Percentiles rank a stretch among this genome's conserved stretches.
Conservation (phyloP, 225 moss, liverwort and hornwort genomes). For the Sphagnum contortum region DNA sequence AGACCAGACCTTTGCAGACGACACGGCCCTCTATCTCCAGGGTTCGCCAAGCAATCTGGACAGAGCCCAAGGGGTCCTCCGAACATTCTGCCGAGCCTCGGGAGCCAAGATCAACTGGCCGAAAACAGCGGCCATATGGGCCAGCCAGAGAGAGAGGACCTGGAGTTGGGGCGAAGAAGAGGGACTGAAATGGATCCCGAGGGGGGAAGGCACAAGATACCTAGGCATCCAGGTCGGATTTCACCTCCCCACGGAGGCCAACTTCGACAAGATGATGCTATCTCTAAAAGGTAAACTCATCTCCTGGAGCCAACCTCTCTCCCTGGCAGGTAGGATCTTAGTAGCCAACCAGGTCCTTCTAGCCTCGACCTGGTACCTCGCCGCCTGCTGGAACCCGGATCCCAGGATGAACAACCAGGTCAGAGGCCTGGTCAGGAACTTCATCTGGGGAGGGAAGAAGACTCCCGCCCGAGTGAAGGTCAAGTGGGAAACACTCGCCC, state of each 20-base stretch:
- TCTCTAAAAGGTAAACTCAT: neutral
- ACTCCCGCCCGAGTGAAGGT: neutral
- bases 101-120: neutral
- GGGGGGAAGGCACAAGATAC: neutral
- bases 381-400: neutral
- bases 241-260: neutral
- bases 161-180: neutral
- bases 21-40: neutral
- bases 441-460: no score
- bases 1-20: neutral
- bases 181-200: neutral
- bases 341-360: no score
- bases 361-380: no score
- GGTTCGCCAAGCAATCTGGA: neutral
- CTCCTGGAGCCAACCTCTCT: neutral
- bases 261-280: neutral
- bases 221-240: neutral
- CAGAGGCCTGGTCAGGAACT: no score
- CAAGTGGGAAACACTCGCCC: neutral
- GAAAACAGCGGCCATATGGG: neutral
- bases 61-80: neutral
- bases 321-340: constrained; percentile 3
- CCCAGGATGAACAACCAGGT: neutral
- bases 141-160: neutral
- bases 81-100: neutral